Conservation (phyloP, 176 grass and related monocot species). For the Eremochloa ophiuroides region DNA sequence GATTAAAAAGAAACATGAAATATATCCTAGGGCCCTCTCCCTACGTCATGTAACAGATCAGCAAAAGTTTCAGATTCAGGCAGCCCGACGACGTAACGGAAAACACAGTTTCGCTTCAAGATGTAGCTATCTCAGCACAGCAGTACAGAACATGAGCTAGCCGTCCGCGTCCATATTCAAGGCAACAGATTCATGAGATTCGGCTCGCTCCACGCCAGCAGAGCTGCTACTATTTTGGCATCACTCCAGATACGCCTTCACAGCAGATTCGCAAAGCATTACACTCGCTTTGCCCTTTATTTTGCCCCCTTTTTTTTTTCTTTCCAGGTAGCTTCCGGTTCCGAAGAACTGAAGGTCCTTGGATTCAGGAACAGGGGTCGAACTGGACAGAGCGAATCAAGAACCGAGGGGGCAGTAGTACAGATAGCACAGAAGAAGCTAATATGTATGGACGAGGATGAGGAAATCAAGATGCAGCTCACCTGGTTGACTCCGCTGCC, state of each 20-base stretch:
- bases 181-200: conserved; percentile 27
- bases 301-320: not conserved
- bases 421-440: not conserved
- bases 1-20: not conserved
- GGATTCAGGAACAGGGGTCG: not conserved
- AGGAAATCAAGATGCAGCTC: conserved; percentile 10
- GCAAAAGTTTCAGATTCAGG: not conserved
- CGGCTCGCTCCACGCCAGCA: not conserved
- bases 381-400: not conserved
- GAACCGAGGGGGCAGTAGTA: not conserved
- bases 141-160: not conserved
- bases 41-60: not conserved
- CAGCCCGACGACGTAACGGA: not conserved
- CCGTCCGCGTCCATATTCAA: not conserved
- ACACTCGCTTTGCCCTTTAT: not conserved
- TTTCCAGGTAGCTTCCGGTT: not conserved
- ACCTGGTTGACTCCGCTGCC: conserved; percentile 25
- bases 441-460: not conserved
- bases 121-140: not conserved
- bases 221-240: not conserved
- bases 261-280: not conserved
- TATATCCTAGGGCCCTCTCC: not conserved
- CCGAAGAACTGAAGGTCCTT: not conserved
- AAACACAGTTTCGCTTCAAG: not conserved
- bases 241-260: not conserved